Percentiles rank a stretch among this genome's conserved stretches.
These are phyloP conservation scores for Lactarius vividus DNA, from an alignment of 768 basidiomycete species.

Conservation along the genomic window DNA sequence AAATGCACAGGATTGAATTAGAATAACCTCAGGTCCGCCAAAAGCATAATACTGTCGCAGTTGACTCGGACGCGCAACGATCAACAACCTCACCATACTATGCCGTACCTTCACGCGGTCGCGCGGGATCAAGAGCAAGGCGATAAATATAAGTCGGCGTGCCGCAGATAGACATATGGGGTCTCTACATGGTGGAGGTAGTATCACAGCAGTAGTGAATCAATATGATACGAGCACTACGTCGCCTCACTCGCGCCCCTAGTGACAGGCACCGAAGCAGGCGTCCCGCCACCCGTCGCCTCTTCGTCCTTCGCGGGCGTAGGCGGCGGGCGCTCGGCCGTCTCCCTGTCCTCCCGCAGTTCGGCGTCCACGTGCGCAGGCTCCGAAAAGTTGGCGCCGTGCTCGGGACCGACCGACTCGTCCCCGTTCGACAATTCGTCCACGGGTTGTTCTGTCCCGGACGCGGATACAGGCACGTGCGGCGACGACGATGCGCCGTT, in stretches of 20 bases:
- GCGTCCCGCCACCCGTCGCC: not conserved
- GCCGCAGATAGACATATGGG: not conserved
- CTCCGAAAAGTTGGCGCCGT: not conserved
- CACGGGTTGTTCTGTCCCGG: not conserved
- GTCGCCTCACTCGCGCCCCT: conserved; percentile 6
- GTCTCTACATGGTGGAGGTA: not conserved
- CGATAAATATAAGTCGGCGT: not conserved
- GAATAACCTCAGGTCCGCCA: too few relatives aligned
- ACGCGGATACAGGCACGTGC: not conserved
- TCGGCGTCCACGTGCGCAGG: not conserved
- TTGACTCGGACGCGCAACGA: too few relatives aligned
- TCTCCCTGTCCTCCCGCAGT: not conserved
- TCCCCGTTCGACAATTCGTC: conserved; percentile 1
- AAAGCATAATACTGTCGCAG: too few relatives aligned
- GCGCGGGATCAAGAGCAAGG: not conserved
- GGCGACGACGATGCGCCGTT: conserved; percentile 1
- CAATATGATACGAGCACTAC: not conserved
- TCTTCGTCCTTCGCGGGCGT: conserved; percentile 14
- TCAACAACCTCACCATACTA: too few relatives aligned
- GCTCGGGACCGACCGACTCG: not conserved
- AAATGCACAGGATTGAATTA: too few relatives aligned
- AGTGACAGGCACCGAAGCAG: not conserved
- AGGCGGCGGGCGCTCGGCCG: not conserved
- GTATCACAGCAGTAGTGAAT: not conserved
- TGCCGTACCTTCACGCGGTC: not conserved